Conservation (phyloP, 495 filamentous ascomycete genomes). For the Acidomyces sp. region DNA sequence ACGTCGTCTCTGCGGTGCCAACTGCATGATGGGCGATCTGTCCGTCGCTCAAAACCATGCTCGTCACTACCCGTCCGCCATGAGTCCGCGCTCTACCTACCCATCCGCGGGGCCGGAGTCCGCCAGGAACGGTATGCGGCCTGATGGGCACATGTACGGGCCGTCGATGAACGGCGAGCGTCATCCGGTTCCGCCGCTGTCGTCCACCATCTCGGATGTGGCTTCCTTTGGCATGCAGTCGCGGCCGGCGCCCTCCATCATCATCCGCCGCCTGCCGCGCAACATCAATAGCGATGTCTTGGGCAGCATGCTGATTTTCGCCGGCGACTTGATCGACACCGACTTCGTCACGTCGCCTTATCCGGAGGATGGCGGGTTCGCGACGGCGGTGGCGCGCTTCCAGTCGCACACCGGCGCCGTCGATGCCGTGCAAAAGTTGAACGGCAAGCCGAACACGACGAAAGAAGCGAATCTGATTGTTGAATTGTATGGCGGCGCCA, state of each 20-base stretch:
- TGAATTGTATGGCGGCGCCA: slow-evolving; percentile 43
- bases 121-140: too few relatives aligned
- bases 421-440: slow-evolving; percentile 60
- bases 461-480: slow-evolving; percentile 70
- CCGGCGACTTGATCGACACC: slow-evolving; percentile 63
- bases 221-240: not conserved
- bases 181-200: slow-evolving; percentile 2
- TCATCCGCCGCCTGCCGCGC: slow-evolving; percentile 64
- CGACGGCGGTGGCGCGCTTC: slow-evolving; percentile 66
- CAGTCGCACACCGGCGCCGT: slow-evolving; percentile 55
- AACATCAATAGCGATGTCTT: slow-evolving; percentile 61
- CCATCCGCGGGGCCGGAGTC: not conserved
- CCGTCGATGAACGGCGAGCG: slow-evolving; percentile 1
- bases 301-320: slow-evolving; percentile 71
- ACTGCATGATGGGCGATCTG: too few relatives aligned
- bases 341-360: slow-evolving; percentile 55
- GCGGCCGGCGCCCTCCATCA: slow-evolving; percentile 32
- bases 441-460: slow-evolving; percentile 65
- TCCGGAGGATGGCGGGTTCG: slow-evolving; percentile 57
- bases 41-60: too few relatives aligned
- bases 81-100: not conserved
- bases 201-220: slow-evolving; percentile 11
- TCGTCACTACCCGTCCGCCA: too few relatives aligned
- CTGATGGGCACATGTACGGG: not conserved
- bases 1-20: too few relatives aligned